A percentile compares a stretch with the other conserved stretches of the same genome.
Conservation (phyloP, 192 early-diverging fungal genomes). For the Coemansia sp. region DNA sequence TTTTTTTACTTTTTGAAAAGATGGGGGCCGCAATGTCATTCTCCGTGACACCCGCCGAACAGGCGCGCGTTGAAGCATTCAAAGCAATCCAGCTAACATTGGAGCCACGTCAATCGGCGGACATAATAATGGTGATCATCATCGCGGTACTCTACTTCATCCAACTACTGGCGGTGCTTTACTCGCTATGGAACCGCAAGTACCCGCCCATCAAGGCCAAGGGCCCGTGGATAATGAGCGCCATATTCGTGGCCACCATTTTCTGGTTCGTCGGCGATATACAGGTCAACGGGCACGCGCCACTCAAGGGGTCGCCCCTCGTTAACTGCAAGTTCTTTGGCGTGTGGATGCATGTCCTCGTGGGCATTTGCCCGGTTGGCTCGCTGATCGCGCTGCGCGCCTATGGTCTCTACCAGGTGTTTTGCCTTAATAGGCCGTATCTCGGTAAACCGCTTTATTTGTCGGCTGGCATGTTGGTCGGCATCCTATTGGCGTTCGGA, state of each 20-base stretch:
- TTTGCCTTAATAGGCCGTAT: neutral
- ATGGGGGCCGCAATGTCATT: conserved; percentile 36
- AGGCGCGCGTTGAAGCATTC: conserved; percentile 8
- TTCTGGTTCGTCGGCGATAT: conserved; percentile 52
- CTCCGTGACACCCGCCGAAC: conserved; percentile 17
- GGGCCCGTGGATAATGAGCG: conserved; percentile 38
- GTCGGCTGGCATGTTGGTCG: conserved; percentile 1
- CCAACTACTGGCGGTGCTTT: conserved; percentile 22
- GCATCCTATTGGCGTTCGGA: conserved; percentile 18
- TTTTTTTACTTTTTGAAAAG: no score
- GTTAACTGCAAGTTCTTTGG: conserved; percentile 40
- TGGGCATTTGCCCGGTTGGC: conserved; percentile 30
- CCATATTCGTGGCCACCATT: conserved; percentile 20
- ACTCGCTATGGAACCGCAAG: conserved; percentile 42
- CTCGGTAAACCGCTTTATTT: neutral
- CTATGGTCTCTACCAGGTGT: conserved; percentile 1
- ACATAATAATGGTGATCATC: conserved; percentile 12
- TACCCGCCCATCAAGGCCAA: conserved; percentile 55
- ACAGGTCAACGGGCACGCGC: conserved; percentile 43
- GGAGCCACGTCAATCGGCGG: conserved; percentile 27
- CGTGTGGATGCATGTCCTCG: conserved; percentile 39
- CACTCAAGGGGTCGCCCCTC: conserved; percentile 13
- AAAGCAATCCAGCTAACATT: neutral
- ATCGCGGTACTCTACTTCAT: conserved; percentile 16
- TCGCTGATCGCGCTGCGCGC: conserved; percentile 18